Percentiles rank a stretch among this genome's conserved stretches.
Conservation (phyloP, 352 stramenopile species). For the Globisporangium perplexum region DNA sequence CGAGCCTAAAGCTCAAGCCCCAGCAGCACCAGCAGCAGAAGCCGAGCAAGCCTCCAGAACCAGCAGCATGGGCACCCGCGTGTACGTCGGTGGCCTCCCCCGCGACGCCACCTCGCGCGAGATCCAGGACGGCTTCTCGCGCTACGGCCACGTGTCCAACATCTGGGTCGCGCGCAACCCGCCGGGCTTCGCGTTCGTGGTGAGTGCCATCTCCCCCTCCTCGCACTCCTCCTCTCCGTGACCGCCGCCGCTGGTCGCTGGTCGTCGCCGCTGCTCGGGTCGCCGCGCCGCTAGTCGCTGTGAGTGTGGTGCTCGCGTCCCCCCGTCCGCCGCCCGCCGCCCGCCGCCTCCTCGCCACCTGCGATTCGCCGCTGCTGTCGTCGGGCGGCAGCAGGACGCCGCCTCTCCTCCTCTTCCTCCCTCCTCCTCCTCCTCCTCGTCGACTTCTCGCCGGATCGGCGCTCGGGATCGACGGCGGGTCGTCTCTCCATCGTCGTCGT, state of each 20-base stretch:
- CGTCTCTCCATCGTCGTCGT: slow-evolving; percentile 27
- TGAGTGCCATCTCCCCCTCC: slow-evolving; percentile 43
- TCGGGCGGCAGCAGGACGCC: neutral
- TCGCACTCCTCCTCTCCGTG: slow-evolving; percentile 10
- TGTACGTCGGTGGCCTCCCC: slow-evolving; percentile 80
- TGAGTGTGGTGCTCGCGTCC: slow-evolving; percentile 1
- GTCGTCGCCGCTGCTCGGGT: neutral
- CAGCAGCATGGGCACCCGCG: slow-evolving; percentile 65
- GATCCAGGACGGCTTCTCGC: slow-evolving; percentile 77
- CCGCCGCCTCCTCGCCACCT: neutral
- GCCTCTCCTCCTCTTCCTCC: neutral
- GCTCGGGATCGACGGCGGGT: neutral
- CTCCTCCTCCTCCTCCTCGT: neutral
- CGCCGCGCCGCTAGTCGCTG: neutral
- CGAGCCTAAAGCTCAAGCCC: slow-evolving; percentile 4
- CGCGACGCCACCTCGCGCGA: slow-evolving; percentile 76
- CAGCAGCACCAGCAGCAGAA: neutral
- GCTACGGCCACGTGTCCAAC: slow-evolving; percentile 83
- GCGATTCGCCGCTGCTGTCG: neutral
- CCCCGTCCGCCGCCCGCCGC: no score
- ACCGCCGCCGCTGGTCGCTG: neutral
- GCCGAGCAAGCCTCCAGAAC: slow-evolving; percentile 21
- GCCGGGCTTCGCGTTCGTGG: slow-evolving; percentile 86
- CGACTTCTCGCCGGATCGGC: no score
- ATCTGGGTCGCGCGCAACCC: slow-evolving; percentile 86